These are phyloP conservation scores for Sugiyamaella grinbergsii DNA, from an alignment of 1,139 yeast species.

Conservation along the genomic window DNA sequence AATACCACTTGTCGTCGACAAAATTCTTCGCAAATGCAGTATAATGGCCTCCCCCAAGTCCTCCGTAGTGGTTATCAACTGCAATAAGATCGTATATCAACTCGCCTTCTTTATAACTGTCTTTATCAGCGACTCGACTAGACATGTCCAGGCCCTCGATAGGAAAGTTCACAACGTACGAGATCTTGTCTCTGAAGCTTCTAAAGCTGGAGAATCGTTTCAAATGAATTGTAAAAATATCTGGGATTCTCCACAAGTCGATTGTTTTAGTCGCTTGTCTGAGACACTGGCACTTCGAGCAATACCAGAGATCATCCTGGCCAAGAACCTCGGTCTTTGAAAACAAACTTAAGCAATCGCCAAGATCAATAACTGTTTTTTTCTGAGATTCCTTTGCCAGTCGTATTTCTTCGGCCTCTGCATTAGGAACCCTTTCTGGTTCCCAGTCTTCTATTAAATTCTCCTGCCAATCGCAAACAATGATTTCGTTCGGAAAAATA, in stretches of 20 bases:
- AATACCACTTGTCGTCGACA: conserved; percentile 80
- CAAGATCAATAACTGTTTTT: conserved; percentile 57
- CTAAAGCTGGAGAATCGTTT: conserved; percentile 87
- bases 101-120: conserved; percentile 44
- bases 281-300: conserved; percentile 86
- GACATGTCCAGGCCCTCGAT: conserved; percentile 77
- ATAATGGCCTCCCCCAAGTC: conserved; percentile 97
- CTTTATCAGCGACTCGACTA: conserved; percentile 49
- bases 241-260: conserved; percentile 91
- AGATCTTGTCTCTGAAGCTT: conserved; percentile 87
- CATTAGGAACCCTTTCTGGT: conserved; percentile 39
- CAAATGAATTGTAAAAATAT: conserved; percentile 82
- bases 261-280: conserved; percentile 89
- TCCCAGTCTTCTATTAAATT: conserved; percentile 25
- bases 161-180: conserved; percentile 83
- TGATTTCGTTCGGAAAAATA: conserved; percentile 48
- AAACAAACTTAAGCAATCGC: conserved; percentile 75
- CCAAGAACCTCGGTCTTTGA: conserved; percentile 84
- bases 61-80: conserved; percentile 95
- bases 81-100: conserved; percentile 79
- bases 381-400: conserved; percentile 48
- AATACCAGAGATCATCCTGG: conserved; percentile 91
- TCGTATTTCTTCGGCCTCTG: conserved; percentile 50
- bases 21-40: conserved; percentile 86
- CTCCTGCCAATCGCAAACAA: conserved; percentile 74